Percentiles rank a stretch among this genome's conserved stretches.
These are phyloP conservation scores for Russula dissimulans DNA, from an alignment of 768 basidiomycete species.

Conservation along the genomic window DNA sequence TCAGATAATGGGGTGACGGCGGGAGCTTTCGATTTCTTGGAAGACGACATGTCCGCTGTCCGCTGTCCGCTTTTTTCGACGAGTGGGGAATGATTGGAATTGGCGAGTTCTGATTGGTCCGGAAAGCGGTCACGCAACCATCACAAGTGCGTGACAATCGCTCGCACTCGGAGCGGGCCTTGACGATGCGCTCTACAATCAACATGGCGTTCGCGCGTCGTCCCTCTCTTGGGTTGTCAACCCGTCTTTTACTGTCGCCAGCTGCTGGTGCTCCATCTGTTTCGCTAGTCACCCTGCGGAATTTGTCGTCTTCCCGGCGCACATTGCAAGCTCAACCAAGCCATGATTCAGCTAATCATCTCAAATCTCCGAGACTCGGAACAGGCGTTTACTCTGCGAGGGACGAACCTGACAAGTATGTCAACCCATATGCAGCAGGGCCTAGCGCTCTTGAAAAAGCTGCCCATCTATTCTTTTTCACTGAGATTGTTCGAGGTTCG, in stretches of 20 bases:
- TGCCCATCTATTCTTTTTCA: constrained; percentile 95
- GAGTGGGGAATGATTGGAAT: constrained; percentile 15
- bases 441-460: constrained; percentile 94
- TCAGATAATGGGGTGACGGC: constrained; percentile 47
- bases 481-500: constrained; percentile 92
- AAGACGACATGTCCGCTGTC: constrained; percentile 35
- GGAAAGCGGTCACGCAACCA: constrained; percentile 21
- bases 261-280: constrained; percentile 23
- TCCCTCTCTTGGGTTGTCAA: constrained; percentile 43
- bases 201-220: constrained; percentile 52
- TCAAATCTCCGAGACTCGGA: constrained; percentile 27
- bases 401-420: constrained; percentile 40
- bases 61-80: neutral
- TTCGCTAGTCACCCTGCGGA: constrained; percentile 39
- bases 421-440: constrained; percentile 66
- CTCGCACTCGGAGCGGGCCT: neutral
- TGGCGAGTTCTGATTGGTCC: constrained; percentile 38
- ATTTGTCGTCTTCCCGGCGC: constrained; percentile 34
- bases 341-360: constrained; percentile 20
- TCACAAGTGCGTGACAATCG: constrained; percentile 5
- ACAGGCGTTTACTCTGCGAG: constrained; percentile 30
- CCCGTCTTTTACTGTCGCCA: constrained; percentile 32
- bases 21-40: constrained; percentile 53
- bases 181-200: constrained; percentile 34
- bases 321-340: constrained; percentile 19